Base-by-base conservation (phyloP, 2,329 filamentous ascomycete species). In the Pseudogymnoascus sp. region DNA sequence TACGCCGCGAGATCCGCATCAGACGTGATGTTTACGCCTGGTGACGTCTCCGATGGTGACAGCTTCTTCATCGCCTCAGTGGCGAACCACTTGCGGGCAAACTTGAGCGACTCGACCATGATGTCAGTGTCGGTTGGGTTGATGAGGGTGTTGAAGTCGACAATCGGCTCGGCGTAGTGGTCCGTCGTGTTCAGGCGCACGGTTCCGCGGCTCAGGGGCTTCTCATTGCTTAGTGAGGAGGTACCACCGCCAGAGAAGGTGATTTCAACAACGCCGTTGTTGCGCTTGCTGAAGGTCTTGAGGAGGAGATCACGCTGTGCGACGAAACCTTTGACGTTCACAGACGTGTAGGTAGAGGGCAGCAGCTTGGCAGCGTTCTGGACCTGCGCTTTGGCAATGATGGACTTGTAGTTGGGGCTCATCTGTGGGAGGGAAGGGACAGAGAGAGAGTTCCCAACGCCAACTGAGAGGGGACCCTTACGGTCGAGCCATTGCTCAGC, bases 101-200 rank as follows among this genome's bases (percentile, higher is more conserved):
- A 35, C 49, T 55, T 55, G 49, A 55, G 49, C 60, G 65, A 49
- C 71, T 71, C 60, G 65, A 67, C 66, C 68, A 75, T 72, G 55
- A 76, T 67, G 11, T 74, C 71, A 33, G 76, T 65, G 63, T 77
- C 75, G 9, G 75, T 67, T 1, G 74, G 74, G 62, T 77, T 76
- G 9, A 69, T 69, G 1, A 69, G 69, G 1, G 75, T 73, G 55
- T 70, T 69, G 61, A 73, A 75, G 64, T 76, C 72, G 21, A 77
- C 66, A 16, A 72, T 64, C 1, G 74, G 74, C 3, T 69, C 65
- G 0, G 61, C 67, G 14, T 69, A 60, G 4, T 67, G 69, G 35
- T 73, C 63, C 0, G 69, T 67, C 1, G 68, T 62, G 58, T 70
- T 68, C 1, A 73, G 65, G 7, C 67, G 65, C 37, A 77, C 71